Evolutionary conservation across 306 rosid genomes (phyloP), one percentile per base, ranked within the genome.

Genomic region (Hippophae tibetana): DNA sequence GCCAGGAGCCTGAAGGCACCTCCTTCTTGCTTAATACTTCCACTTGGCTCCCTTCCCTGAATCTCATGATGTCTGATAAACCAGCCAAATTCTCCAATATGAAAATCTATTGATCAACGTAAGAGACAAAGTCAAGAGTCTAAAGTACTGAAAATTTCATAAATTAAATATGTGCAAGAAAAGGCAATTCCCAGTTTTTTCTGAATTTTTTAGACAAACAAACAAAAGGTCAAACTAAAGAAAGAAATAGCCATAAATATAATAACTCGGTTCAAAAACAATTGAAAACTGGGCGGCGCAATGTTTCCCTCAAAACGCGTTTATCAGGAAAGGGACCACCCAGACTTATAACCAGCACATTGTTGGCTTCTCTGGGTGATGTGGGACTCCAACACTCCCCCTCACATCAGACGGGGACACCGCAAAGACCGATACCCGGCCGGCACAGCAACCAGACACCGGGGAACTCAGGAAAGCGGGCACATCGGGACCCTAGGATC

Each of bases 1-100:
- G 67, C 99, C 99, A 93, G 56, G 89, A 75, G 69, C 97, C 97
- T 26, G 89, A 80, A 62, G 90, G 86, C 54, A 73, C 83, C 77
- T 81, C 88, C 70, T 72, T 84, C 78, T 80, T 84, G 79, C 82
- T 75, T 58, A 93, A 52, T 23, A 89, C 90, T 73, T 93, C 99
- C 47, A 93, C 97, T 68, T 77, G 84, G 64, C 83, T 64, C 62
- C 95, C 97, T 71, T 73, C 80, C 82, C 80, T 89, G 77, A 93
- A 89, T 65, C 83, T 72, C 99, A 93, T 93, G 45, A 58, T 73
- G 66, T 53, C 66, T 10, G 44, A 26, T 52, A 58, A 47, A 31
- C 10, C 11, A 18, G 52, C 57, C 56, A n/a, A 62, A 63, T 63
- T 42, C 58, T 64, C 60, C 14, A 53, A 52, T 65, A 51, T 66